These are phyloP conservation scores for Podospora pseudoanserina DNA, from an alignment of 495 filamentous ascomycete genomes.

Conservation along the genomic window DNA sequence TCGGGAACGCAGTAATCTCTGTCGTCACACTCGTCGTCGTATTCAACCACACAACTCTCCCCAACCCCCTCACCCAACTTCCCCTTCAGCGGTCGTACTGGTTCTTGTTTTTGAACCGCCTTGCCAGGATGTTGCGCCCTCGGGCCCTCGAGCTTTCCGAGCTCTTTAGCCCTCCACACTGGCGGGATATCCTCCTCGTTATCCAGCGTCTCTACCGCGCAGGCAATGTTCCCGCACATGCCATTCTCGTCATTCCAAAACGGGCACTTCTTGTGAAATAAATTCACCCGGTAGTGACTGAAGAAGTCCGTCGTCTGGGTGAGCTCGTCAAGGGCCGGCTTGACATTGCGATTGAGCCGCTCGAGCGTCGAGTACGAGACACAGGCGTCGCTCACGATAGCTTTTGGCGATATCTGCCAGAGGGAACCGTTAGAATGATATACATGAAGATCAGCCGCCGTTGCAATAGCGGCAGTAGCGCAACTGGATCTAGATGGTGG, in stretches of 20 bases:
- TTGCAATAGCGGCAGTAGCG: constrained; percentile 21
- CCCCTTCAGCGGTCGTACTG: constrained; percentile 71
- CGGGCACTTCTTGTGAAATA: constrained; percentile 93
- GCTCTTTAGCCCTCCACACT: constrained; percentile 87
- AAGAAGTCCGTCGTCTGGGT: constrained; percentile 94
- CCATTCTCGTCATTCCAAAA: constrained; percentile 93
- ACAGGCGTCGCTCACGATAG: constrained; percentile 79
- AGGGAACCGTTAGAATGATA: constrained; percentile 38
- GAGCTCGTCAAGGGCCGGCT: constrained; percentile 74
- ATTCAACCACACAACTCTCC: constrained; percentile 94
- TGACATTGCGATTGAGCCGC: constrained; percentile 69
- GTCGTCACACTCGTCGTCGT: constrained; percentile 96
- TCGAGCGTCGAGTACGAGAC: constrained; percentile 90
- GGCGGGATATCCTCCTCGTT: constrained; percentile 89
- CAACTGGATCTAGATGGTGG: constrained; percentile 20
- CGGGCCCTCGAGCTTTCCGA: constrained; percentile 89
- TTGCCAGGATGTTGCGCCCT: constrained; percentile 82
- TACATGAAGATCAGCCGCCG: constrained; percentile 14
- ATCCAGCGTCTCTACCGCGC: constrained; percentile 93
- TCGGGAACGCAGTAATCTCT: constrained; percentile 96
- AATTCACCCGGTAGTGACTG: constrained; percentile 90
- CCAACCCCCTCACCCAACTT: constrained; percentile 80
- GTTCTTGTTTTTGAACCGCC: constrained; percentile 64
- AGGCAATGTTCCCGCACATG: constrained; percentile 97
- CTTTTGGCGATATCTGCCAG: constrained; percentile 51